Base-by-base conservation (phyloP, 129 eudicot species). In the Helichrysum umbraculigerum region DNA sequence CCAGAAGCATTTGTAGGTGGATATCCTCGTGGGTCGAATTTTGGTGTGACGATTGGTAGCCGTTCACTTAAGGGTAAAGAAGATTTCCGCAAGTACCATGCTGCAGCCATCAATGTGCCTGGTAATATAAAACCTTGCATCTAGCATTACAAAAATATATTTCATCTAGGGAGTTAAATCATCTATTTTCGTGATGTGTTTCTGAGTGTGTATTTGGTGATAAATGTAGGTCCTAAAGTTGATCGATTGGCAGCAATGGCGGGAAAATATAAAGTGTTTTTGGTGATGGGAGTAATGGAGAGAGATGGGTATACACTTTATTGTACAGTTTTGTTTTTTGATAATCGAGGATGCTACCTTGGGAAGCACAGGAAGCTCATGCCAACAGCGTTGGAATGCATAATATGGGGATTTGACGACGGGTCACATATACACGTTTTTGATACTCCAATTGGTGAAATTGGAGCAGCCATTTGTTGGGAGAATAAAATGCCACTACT, bases 381-480 rank as follows among this genome's bases (percentile, higher is more conserved):
- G 97, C 99, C 99, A 6, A 94, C 96, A 0, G 99, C 88, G 22
- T 66, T 94, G 70, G 99, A 94, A 85, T 90, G 97, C 63, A 83
- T 94, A 50, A 94, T 94, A 12, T 91, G 99, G 97, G 98, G 99
- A 29, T 91, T 94, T 72, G 99, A 97, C 29, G 99, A 94, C 58
- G 99, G 98, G 68, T 91, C 97, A 14, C 88, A 91, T 50, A 81
- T 94, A 72, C 99, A 93, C 1, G 96, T 94, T 72, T 94, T 84
- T 61, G 93, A 94, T 58, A 91, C 99, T 68, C 84, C 92, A 7
- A 82, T 91, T 70, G 97, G 99, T 15, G 91, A 89, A 82, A 87
- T 94, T 32, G 98, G 98, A 65, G 97, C 98, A 1, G 97, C 93
- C n/a, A 91, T 94, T 78, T 94, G 98, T 79, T 94, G 98, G 98